Evolutionary conservation across 148 eudicot species (phyloP).

Genomic region (Camellia granthamiana): DNA sequence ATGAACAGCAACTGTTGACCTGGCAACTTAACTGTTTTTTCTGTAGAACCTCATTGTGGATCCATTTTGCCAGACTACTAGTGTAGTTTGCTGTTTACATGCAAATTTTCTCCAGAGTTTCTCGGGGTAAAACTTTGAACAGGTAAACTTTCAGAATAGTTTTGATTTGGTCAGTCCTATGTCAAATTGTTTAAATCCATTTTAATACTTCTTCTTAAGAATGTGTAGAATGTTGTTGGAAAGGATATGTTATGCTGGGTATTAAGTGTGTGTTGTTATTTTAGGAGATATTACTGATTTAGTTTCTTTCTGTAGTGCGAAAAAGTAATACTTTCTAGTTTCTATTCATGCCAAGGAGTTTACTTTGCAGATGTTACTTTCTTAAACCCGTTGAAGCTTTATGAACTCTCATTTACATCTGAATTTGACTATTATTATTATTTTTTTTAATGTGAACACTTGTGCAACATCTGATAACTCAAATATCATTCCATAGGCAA

Average conservation of each 20-base stretch:
- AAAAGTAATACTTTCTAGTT: neutral
- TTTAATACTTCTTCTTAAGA: neutral
- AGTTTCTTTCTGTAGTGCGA: neutral
- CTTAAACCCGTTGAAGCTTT: neutral
- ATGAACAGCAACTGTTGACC: slow-evolving; percentile 14
- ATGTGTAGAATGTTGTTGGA: neutral
- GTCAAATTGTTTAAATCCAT: neutral
- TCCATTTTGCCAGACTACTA: neutral
- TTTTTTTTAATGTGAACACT: neutral
- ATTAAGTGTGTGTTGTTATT: neutral
- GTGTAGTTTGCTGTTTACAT: neutral
- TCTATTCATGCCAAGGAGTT: neutral
- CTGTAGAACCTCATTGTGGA: neutral
- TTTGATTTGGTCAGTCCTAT: neutral
- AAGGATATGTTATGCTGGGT: neutral
- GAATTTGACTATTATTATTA: neutral
- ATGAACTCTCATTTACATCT: neutral
- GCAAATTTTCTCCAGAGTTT: neutral
- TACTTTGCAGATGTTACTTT: neutral
- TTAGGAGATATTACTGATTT: neutral
- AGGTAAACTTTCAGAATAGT: slow-evolving; percentile 15
- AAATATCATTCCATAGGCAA: neutral
- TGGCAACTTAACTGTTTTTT: neutral
- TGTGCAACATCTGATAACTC: neutral
- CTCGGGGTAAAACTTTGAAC: slow-evolving; percentile 2